Evolutionary conservation across 179 eudicot genomes (phyloP).

Genomic region (Amaranthus tricolor): DNA sequence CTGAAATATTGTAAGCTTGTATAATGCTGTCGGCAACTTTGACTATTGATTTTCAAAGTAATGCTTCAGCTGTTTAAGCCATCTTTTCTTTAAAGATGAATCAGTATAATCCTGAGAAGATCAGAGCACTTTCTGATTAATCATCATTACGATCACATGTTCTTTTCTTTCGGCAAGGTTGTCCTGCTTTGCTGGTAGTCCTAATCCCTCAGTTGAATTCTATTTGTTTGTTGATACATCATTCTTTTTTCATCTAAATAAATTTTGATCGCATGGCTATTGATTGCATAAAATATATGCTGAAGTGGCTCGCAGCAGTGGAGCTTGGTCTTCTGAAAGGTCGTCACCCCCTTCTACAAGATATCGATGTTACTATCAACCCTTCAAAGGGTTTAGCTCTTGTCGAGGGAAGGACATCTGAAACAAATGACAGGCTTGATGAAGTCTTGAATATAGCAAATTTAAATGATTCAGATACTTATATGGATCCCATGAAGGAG

Average conservation of each 20-base stretch:
- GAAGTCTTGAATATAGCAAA: slow-evolving; percentile 31
- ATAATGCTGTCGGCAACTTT: background rate
- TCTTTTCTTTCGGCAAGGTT: background rate
- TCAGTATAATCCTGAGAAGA: background rate
- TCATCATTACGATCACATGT: background rate
- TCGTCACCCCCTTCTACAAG: slow-evolving; percentile 89
- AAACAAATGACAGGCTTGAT: slow-evolving; percentile 28
- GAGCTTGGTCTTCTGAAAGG: slow-evolving; percentile 96
- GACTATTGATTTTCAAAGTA: background rate
- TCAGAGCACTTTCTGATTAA: background rate
- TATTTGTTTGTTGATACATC: background rate
- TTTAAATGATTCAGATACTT: slow-evolving; percentile 31
- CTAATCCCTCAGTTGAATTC: background rate
- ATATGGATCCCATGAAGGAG: slow-evolving; percentile 31
- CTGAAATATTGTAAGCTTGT: background rate
- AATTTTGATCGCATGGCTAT: background rate
- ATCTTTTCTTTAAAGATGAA: background rate
- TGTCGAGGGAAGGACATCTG: slow-evolving; percentile 42
- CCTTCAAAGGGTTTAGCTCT: slow-evolving; percentile 64
- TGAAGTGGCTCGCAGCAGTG: slow-evolving; percentile 97
- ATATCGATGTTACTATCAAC: slow-evolving; percentile 71
- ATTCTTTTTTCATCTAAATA: background rate
- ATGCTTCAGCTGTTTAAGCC: background rate
- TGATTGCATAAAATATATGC: slow-evolving; percentile 12
- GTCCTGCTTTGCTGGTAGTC: background rate